Conservation (phyloP, 2,329 filamentous ascomycete genomes). For the Phialemoniopsis sp. region DNA sequence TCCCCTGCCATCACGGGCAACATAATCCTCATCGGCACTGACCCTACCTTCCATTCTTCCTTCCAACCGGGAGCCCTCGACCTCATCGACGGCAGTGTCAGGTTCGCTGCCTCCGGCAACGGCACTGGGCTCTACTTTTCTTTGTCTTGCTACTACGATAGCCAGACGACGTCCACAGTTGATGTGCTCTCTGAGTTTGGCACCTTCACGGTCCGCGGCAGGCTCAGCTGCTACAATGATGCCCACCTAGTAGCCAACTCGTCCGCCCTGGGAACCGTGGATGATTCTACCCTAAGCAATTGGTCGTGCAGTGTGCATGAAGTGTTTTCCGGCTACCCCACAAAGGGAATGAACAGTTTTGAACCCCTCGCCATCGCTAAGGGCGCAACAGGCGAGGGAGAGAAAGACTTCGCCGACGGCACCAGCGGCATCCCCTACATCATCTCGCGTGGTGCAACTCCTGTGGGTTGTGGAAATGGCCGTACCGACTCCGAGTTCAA, state of each 20-base stretch:
- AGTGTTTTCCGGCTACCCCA: slow-evolving; percentile 31
- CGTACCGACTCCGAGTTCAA: slow-evolving; percentile 22
- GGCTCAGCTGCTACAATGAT: slow-evolving; percentile 31
- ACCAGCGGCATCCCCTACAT: slow-evolving; percentile 34
- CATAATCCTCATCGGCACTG: slow-evolving; percentile 35
- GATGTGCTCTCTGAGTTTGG: slow-evolving; percentile 26
- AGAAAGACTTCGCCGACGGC: slow-evolving; percentile 27
- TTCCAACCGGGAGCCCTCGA: slow-evolving; percentile 22
- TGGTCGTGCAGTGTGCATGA: slow-evolving; percentile 38
- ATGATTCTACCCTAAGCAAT: slow-evolving; percentile 29
- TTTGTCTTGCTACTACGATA: slow-evolving; percentile 35
- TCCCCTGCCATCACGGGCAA: slow-evolving; percentile 33
- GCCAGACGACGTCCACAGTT: slow-evolving; percentile 11
- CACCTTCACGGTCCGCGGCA: slow-evolving; percentile 30
- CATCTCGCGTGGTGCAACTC: slow-evolving; percentile 33
- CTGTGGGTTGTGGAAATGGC: slow-evolving; percentile 33
- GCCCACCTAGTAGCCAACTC: slow-evolving; percentile 32
- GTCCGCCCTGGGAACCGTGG: slow-evolving; percentile 23
- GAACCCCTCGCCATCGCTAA: slow-evolving; percentile 32
- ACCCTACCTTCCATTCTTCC: slow-evolving; percentile 25
- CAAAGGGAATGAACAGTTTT: slow-evolving; percentile 26
- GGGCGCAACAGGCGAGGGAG: slow-evolving; percentile 24
- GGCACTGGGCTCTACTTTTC: slow-evolving; percentile 26
- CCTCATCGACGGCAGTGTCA: slow-evolving; percentile 32
- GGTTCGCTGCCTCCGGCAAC: slow-evolving; percentile 10